Base-by-base conservation (phyloP, 2,329 filamentous ascomycete species). In the Ilyonectria sp. region DNA sequence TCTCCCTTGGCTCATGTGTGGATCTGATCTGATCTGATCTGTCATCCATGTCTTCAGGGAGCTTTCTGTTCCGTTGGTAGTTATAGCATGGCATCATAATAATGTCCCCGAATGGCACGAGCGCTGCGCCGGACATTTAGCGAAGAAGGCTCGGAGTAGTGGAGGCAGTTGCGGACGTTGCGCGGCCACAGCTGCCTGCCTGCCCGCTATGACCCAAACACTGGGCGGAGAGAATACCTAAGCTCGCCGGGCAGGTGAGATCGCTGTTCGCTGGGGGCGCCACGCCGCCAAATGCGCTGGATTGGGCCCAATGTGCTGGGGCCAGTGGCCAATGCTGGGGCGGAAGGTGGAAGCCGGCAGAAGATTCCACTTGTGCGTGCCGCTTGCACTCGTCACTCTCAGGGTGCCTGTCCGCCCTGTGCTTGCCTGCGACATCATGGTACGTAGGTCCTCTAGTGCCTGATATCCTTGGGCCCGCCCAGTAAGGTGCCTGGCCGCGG, bases 361-460 rank as follows among this genome's bases (percentile, higher is more conserved):
- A 79, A 79, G 72, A 71, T 79, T 79, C 77, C 71, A 77, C 75
- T 71, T 66, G 71, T 67, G 64, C 55, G 64, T 66, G 47, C 47
- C 60, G 44, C 21, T 50, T 58, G 65, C 68, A 59, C 40, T 75
- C 74, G 74, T 75, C 73, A 75, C 73, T 75, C 69, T 65, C 52
- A 56, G 71, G 70, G 68, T 74, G 73, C 71, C 73, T 75, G 74
- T 62, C 68, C 60, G 66, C 67, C 65, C 71, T 71, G 43, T 26
- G 26, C 26, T 35, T 47, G 49, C 55, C 47, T 57, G 63, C 63
- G 65, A 50, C 73, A 76, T 75, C 74, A 75, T 75, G 26, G 26
- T 26, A 60, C 49, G 64, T 68, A 64, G 67, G 23, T 52, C 17
- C 49, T 52, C 26, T 71, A 61, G 55, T 60, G 63, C 63, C 43